Evolutionary conservation across 164 flowering plant genomes (phyloP), one percentile per base, ranked within the genome.

Genomic region (Nymphaea colorata): DNA sequence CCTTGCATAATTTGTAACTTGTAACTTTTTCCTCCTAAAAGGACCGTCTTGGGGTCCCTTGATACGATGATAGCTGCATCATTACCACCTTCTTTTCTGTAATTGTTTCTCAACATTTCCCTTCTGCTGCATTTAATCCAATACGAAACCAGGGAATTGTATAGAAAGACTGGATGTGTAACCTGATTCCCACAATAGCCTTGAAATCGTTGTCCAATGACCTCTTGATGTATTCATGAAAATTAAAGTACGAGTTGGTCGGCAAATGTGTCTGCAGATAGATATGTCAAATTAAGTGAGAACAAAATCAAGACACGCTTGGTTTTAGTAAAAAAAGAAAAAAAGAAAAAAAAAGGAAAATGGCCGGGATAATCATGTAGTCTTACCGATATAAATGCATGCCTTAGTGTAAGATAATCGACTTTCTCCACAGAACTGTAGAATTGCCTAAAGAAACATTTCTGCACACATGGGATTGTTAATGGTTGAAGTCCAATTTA

Each of bases 151-250:
- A 25, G 36, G 36, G 36, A 25, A 25, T 25, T 25, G 36, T 25
- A 45, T 45, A 10, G 53, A 45, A 10, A 45, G 11, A 5, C 15
- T 43, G 17, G 61, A 18, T 41, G 42, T 43, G 6, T 36, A 47
- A 85, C 92, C 87, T 86, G 77, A 88, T 82, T 41, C 89, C 87
- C 41, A 88, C 85, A 16, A 88, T 82, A 17, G 66, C 75, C 74
- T 82, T 85, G 77, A 88, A 86, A 78, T 88, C 93, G 66, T 88
- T 90, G 57, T 88, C 89, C 66, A 88, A 71, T 2, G 90, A 86
- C 64, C 85, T 65, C 59, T 82, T 76, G 36, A 85, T 86, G 72
- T 86, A 86, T 62, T 79, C 83, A 65, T 75, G 89, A 76, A 88
- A 88, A 76, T 88, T 74, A 81, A 88, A 85, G 14, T 73, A 10